phyloP scores from a whole-genome alignment of 2,329 filamentous ascomycete genomes.

The Passalora sequoiae region DNA sequence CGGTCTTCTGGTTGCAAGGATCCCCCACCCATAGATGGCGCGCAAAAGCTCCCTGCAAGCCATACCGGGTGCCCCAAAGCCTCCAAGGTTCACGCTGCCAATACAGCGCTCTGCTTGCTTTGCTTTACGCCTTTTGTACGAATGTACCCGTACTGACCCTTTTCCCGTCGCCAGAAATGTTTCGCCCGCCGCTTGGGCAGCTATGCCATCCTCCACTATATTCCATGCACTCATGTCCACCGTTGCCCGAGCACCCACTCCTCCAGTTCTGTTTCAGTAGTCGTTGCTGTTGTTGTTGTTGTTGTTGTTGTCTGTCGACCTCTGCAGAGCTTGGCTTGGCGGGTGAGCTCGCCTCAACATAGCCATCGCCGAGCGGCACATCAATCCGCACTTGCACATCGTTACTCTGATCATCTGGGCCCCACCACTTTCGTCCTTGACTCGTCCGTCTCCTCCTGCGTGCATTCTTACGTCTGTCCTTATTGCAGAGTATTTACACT shows the following conservation, averaged over 20 bases:
- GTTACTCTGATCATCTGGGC: too few species aligned
- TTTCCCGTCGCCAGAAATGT: too few species aligned
- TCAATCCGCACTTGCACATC: not conserved
- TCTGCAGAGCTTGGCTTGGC: not conserved
- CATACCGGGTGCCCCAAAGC: not conserved
- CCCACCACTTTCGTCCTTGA: conserved; percentile 4
- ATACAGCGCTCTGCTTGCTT: conserved; percentile 5
- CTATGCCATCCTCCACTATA: too few species aligned
- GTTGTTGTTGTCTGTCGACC: not conserved
- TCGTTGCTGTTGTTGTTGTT: not conserved
- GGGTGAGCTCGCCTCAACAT: too few species aligned
- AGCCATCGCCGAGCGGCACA: not conserved
- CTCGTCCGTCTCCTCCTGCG: conserved; percentile 1
- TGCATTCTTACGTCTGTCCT: conserved; percentile 8
- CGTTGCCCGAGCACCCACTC: too few species aligned
- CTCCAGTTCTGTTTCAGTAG: too few species aligned
- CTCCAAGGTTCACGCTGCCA: conserved; percentile 3
- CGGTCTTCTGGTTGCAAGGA: conserved; percentile 1
- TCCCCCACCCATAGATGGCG: not conserved
- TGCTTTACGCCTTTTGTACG: not conserved
- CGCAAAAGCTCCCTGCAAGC: not conserved
- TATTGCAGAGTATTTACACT: conserved; percentile 4
- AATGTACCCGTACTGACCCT: not conserved
- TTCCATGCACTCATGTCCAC: too few species aligned
- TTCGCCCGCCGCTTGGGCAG: too few species aligned